Evolutionary conservation across 805 yeast species (phyloP), one percentile per base, ranked within the genome.

Genomic region (Barnettozyma siamensis): DNA sequence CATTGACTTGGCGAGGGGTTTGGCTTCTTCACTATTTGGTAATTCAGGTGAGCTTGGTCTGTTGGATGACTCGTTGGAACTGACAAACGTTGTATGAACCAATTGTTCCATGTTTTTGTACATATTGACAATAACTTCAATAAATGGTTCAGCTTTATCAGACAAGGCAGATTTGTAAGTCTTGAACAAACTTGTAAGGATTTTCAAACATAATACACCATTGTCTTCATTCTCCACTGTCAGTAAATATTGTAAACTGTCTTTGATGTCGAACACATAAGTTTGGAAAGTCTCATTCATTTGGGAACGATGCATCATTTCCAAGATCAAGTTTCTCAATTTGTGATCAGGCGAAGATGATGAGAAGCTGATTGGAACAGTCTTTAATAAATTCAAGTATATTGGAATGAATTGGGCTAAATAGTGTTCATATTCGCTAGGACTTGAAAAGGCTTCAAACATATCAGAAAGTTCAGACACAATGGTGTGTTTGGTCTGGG

Each of bases 221-320:
- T 93, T 93, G 46, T 89, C 97, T 61, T 94, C 99, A 59, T 93
- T 93, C 56, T 94, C 99, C 13, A 66, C 69, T 16, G 74, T 76
- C 44, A 91, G 67, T 12, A 83, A 65, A 18, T 67, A 60, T 52
- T 80, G 76, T 40, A 91, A 64, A 9, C 71, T 65, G 28, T 76
- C 80, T 53, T 85, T 66, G 16, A 88, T 71, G 29, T 69, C 70
- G 27, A 65, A 64, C 1, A 89, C 79, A 58, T 79, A 80, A 0
- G 84, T 84, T 55, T 81, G 83, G 55, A 88, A 78, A 2, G 82
- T 73, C 28, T 88, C 96, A 57, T 84, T 88, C 69, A 85, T 78
- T 42, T 86, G 88, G 33, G 88, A 72, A 36, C 96, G 72, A 53
- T 86, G 88, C 12, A 91, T 65, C 13, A 87, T 76, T 57, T 89